Evolutionary conservation across 83 land plant species (phyloP).

Genomic region (Picea engelmannii): DNA sequence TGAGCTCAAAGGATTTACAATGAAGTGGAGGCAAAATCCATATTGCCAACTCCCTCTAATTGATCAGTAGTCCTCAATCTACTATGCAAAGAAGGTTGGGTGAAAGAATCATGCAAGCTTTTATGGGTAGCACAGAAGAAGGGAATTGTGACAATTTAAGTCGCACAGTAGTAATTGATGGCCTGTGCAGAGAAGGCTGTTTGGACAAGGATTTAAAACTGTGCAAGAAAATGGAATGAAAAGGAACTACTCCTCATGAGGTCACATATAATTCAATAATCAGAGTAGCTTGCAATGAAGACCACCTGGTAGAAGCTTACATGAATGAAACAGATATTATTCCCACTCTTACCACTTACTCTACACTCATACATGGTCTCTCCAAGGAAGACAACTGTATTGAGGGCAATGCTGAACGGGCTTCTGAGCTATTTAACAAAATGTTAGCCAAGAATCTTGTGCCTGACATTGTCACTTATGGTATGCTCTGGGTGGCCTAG

Average conservation of each 20-base stretch:
- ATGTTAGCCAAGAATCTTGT: no score
- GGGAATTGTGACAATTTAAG: conserved; percentile 25
- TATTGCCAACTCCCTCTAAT: not conserved
- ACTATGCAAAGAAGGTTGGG: conserved; percentile 39
- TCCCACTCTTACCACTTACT: conserved; percentile 49
- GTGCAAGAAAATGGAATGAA: conserved; percentile 43
- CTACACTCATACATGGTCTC: conserved; percentile 45
- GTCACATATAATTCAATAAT: conserved; percentile 44
- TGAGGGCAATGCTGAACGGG: no score
- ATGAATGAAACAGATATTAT: no score
- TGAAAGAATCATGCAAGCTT: conserved; percentile 46
- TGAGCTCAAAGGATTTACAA: not conserved
- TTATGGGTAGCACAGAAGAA: conserved; percentile 26
- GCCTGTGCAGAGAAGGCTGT: conserved; percentile 51
- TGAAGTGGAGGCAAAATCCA: not conserved
- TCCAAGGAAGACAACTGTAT: conserved; percentile 17
- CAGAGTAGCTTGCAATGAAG: conserved; percentile 52
- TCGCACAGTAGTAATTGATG: conserved; percentile 44
- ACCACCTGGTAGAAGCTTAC: conserved; percentile 62
- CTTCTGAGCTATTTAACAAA: no score
- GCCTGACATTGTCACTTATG: no score
- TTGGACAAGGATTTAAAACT: conserved; percentile 50
- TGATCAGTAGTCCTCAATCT: conserved; percentile 2
- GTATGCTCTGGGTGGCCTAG: no score
- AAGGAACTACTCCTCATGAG: conserved; percentile 33